A percentile compares a stretch with the other conserved stretches of the same genome.
phyloP scores from a whole-genome alignment of 2,329 filamentous ascomycete species.

The Sphaerostilbella broomeana region DNA sequence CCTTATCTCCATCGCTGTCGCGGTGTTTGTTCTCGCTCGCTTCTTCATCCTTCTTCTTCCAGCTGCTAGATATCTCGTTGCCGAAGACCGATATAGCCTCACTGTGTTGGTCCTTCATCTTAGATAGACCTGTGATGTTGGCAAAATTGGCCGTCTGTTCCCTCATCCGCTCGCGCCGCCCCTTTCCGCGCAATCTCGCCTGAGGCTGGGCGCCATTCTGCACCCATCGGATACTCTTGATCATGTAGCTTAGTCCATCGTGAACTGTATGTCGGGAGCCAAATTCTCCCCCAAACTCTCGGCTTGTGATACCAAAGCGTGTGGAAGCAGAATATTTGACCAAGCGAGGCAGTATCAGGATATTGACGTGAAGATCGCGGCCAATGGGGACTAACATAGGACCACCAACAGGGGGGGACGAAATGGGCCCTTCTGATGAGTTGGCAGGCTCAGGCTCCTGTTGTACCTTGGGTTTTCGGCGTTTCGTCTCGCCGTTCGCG shows the following conservation, averaged over 20 bases:
- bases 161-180: slow-evolving; percentile 49
- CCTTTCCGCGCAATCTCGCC: slow-evolving; percentile 49
- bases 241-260: slow-evolving; percentile 84
- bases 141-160: slow-evolving; percentile 39
- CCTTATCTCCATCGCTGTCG: slow-evolving; percentile 39
- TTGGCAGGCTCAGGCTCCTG: slow-evolving; percentile 25
- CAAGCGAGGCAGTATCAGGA: slow-evolving; percentile 75
- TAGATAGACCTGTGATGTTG: slow-evolving; percentile 24
- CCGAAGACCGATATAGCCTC: slow-evolving; percentile 12
- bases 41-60: slow-evolving; percentile 25
- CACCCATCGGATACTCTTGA: slow-evolving; percentile 77
- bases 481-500: slow-evolving; percentile 21
- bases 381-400: slow-evolving; percentile 59
- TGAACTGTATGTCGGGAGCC: slow-evolving; percentile 47
- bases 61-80: slow-evolving; percentile 28
- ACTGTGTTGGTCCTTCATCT: slow-evolving; percentile 21
- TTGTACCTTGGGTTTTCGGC: slow-evolving; percentile 25
- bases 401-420: slow-evolving; percentile 49
- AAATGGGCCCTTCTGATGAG: slow-evolving; percentile 39
- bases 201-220: slow-evolving; percentile 62
- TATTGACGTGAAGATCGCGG: slow-evolving; percentile 78
- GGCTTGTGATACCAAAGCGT: slow-evolving; percentile 74
- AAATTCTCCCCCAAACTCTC: slow-evolving; percentile 61
- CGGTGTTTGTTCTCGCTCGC: slow-evolving; percentile 24
- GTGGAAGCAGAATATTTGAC: slow-evolving; percentile 69